phyloP scores from a whole-genome alignment of 306 rosid genomes.

The Cucumis cinereus region DNA sequence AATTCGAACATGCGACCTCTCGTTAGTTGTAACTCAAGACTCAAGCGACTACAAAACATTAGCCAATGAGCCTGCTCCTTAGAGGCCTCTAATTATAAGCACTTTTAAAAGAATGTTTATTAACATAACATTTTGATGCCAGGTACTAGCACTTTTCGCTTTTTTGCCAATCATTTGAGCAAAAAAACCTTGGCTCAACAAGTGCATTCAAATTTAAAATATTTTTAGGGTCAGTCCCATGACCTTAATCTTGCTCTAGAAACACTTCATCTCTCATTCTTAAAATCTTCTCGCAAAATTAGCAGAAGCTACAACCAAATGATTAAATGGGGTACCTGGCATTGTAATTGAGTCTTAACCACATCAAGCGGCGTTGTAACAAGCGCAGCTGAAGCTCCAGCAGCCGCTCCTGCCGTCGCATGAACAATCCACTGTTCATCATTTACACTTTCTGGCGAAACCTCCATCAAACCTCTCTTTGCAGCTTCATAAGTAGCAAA shows the following conservation, averaged over 20 bases:
- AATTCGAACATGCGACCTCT: not conserved
- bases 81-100: not conserved
- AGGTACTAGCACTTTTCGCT: not conserved
- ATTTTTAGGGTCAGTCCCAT: not conserved
- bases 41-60: not conserved
- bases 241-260: not conserved
- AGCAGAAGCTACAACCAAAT: not conserved
- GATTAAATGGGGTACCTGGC: constrained; percentile 43
- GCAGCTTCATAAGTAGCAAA: constrained; percentile 62
- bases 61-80: not conserved
- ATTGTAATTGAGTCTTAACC: constrained; percentile 75
- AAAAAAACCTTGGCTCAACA: not conserved
- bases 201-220: not conserved
- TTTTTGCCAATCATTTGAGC: not conserved
- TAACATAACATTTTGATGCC: not conserved
- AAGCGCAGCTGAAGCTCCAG: constrained; percentile 62
- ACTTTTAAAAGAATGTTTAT: not conserved
- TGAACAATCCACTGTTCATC: constrained; percentile 56
- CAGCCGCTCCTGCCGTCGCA: constrained; percentile 76
- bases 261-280: not conserved
- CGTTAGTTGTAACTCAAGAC: not conserved
- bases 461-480: constrained; percentile 39
- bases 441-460: constrained; percentile 37
- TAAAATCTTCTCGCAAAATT: not conserved
- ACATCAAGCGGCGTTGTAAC: constrained; percentile 78